Conservation (phyloP, 1,139 yeast genomes). For the Geotrichum aggregatum region DNA sequence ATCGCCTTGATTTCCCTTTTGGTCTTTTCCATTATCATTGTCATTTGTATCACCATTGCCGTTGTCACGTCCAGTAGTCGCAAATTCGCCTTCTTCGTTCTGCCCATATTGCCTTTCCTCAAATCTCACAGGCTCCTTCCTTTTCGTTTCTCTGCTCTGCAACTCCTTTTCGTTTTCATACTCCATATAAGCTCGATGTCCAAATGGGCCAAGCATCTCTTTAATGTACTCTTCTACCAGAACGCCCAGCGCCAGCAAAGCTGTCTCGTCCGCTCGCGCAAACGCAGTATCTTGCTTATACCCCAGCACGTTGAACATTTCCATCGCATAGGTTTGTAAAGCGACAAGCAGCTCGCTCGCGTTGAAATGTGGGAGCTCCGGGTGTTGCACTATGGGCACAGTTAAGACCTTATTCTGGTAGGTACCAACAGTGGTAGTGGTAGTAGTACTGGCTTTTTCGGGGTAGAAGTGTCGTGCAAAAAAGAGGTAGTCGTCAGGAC, state of each 20-base stretch:
- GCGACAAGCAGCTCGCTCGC: slow-evolving; percentile 5
- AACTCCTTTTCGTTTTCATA: slow-evolving; percentile 4
- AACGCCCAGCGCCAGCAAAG: slow-evolving; percentile 37
- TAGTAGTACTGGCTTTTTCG: background rate
- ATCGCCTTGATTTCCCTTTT: too few species aligned
- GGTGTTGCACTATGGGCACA: background rate
- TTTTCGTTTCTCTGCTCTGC: background rate
- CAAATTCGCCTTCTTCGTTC: too few species aligned
- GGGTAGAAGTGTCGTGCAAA: too few species aligned
- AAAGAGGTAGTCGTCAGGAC: slow-evolving; percentile 9
- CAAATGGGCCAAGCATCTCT: slow-evolving; percentile 31
- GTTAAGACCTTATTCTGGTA: too few species aligned
- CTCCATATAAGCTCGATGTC: slow-evolving; percentile 30
- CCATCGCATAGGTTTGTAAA: slow-evolving; percentile 11
- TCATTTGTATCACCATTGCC: too few species aligned
- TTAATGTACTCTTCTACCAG: slow-evolving; percentile 36
- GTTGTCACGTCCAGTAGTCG: too few species aligned
- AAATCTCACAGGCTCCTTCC: too few species aligned
- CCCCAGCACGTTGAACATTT: slow-evolving; percentile 10
- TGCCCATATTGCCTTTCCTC: too few species aligned
- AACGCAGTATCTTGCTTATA: slow-evolving; percentile 18
- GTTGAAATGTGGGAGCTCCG: background rate
- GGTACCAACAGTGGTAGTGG: background rate
- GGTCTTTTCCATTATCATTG: too few species aligned
- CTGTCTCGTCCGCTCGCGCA: slow-evolving; percentile 33